Evolutionary conservation across 257 asterid genomes (phyloP), one percentile per base, ranked within the genome.

Genomic region (Nyctanthes arbortristis): DNA sequence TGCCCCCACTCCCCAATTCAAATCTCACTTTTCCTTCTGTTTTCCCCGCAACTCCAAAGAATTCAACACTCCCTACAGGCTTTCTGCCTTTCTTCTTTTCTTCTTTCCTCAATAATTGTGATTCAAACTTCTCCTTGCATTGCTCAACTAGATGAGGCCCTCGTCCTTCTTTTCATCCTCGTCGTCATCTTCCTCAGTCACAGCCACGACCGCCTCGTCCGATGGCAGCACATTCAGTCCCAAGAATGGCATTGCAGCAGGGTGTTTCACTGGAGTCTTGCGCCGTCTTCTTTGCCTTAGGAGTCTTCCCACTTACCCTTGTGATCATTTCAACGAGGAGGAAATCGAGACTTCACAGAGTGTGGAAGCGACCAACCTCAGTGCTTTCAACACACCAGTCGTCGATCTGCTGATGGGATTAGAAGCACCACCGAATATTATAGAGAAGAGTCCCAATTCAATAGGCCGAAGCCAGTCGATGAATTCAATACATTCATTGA

Each of bases 401-500:
- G 90, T 89, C 72, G 95, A 95, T 7, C 70, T 85, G 75, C 75
- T 89, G 1, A 89, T 89, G 96, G 96, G 96, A 13, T 14, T 89
- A 7, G 92, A 87, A 1, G 77, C 92, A 0, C 13, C 81, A 69
- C 90, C 95, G 2, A 40, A 35, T 11, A 31, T 32, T 14, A 5
- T 3, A 1, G 59, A 55, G 20, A 24, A 5, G 9, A 39, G 67
- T 35, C 59, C 36, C 13, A 81, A 40, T 25, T 72, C 80, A 0
- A 34, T 62, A 25, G 35, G 74, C 1, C 72, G 77, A 22, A 83
- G 84, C 78, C 75, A 78, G 1, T 71, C 78, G 28, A 49, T 63
- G 69, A 73, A 71, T 65, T 69, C 79, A 0, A 61, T 71, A 40
- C 81, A 77, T 22, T 32, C 65, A 10, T 40, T 28, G 67, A 76